phyloP scores from a whole-genome alignment of 139 green algal species.

The Ettlia oleoabundans region DNA sequence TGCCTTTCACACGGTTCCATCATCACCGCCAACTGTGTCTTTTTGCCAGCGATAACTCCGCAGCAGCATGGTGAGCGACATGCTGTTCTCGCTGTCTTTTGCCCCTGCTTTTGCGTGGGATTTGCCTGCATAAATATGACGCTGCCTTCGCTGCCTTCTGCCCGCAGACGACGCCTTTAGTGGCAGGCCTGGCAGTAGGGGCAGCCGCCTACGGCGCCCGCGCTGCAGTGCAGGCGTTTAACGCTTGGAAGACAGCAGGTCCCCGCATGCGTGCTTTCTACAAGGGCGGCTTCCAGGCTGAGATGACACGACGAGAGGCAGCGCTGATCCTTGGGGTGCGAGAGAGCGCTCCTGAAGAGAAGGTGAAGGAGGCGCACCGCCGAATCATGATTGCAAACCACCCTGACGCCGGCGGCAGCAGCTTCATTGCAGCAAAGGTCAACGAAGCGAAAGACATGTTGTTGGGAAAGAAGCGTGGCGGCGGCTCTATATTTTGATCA shows the following conservation, averaged over 20 bases:
- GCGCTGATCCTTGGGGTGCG: constrained; percentile 91
- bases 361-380: constrained; percentile 94
- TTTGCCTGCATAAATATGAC: not conserved
- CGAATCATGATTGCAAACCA: constrained; percentile 99
- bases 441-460: constrained; percentile 99
- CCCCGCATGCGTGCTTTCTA: constrained; percentile 77
- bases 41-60: too few species aligned
- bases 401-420: constrained; percentile 92
- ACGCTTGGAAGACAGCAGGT: constrained; percentile 68
- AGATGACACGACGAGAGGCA: constrained; percentile 96
- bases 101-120: not conserved
- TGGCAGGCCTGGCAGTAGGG: constrained; percentile 86
- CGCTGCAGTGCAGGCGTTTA: constrained; percentile 72
- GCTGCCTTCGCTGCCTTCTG: not conserved
- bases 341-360: constrained; percentile 83
- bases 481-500: constrained; percentile 49
- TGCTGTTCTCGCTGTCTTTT: not conserved
- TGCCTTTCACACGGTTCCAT: too few species aligned
- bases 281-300: constrained; percentile 64
- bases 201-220: constrained; percentile 81
- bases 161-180: constrained; percentile 81
- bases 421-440: constrained; percentile 94
- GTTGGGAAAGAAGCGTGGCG: constrained; percentile 78
- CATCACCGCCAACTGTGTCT: too few species aligned
- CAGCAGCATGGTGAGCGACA: not conserved